A percentile compares a stretch with the other conserved stretches of the same genome.
phyloP scores from a whole-genome alignment of 768 basidiomycete genomes.

The Leccinum imitatum region DNA sequence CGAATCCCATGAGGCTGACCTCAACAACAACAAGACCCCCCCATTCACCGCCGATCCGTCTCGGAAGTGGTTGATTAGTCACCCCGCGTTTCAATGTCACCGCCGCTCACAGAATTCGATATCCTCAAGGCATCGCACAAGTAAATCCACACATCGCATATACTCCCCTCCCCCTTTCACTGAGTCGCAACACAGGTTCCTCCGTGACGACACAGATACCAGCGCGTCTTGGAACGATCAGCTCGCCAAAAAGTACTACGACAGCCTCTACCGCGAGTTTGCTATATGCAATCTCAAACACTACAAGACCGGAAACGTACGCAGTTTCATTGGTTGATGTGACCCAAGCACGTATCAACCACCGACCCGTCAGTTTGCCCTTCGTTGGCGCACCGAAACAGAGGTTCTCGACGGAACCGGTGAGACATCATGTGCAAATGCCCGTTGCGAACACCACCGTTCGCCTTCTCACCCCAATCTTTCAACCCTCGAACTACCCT shows the following conservation, averaged over 20 bases:
- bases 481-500: constrained; percentile 85
- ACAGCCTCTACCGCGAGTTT: constrained; percentile 86
- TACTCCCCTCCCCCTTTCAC: background rate
- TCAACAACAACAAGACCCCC: background rate
- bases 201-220: constrained; percentile 52
- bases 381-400: constrained; percentile 91
- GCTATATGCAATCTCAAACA: constrained; percentile 94
- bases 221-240: constrained; percentile 72
- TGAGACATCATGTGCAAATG: constrained; percentile 86
- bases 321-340: constrained; percentile 23
- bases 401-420: constrained; percentile 88
- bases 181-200: constrained; percentile 51
- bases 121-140: constrained; percentile 73
- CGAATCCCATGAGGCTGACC: constrained; percentile 25
- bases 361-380: constrained; percentile 59
- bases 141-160: constrained; percentile 30
- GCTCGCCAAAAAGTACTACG: constrained; percentile 87
- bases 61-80: background rate
- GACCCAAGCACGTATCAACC: background rate
- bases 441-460: constrained; percentile 74
- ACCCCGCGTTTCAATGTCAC: background rate
- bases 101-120: constrained; percentile 58
- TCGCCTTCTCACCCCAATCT: constrained; percentile 38
- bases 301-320: constrained; percentile 86
- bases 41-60: constrained; percentile 1